phyloP scores from a whole-genome alignment of 1,284 basidiomycete genomes.

The Butyriboletus appendiculatus region DNA sequence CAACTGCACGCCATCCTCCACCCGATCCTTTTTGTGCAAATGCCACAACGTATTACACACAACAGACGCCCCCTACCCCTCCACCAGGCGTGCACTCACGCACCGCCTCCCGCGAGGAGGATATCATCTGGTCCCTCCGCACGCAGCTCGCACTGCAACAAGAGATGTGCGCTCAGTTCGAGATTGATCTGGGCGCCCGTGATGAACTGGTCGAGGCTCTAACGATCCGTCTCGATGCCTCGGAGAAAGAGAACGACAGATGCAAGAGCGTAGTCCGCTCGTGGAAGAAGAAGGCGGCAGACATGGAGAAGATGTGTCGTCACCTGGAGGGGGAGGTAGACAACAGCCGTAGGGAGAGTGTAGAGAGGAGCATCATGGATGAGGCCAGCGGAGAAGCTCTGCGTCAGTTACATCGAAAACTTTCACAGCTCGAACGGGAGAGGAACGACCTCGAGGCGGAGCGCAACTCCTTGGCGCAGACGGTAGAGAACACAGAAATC shows the following conservation, averaged over 20 bases:
- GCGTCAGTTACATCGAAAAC: conserved; percentile 55
- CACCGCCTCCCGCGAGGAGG: conserved; percentile 67
- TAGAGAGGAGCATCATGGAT: conserved; percentile 76
- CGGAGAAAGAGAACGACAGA: conserved; percentile 61
- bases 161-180: conserved; percentile 71
- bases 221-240: conserved; percentile 48
- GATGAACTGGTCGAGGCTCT: conserved; percentile 70
- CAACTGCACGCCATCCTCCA: conserved; percentile 39
- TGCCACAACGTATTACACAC: conserved; percentile 75
- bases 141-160: conserved; percentile 69
- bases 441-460: conserved; percentile 12
- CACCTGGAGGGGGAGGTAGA: conserved; percentile 72
- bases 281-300: conserved; percentile 73
- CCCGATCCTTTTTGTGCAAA: conserved; percentile 73
- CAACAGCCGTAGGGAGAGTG: conserved; percentile 60
- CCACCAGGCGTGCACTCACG: conserved; percentile 54
- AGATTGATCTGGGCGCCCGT: conserved; percentile 66
- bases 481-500: no score
- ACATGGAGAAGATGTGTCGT: conserved; percentile 64
- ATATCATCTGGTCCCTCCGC: conserved; percentile 66
- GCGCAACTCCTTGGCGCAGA: conserved; percentile 11
- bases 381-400: conserved; percentile 73
- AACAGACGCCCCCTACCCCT: conserved; percentile 66
- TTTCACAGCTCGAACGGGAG: conserved; percentile 26
- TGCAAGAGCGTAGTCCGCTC: conserved; percentile 51